Evolutionary conservation across 1,139 yeast species (phyloP), one percentile per base, ranked within the genome.

Genomic region (Diutina pseudorugosa): DNA sequence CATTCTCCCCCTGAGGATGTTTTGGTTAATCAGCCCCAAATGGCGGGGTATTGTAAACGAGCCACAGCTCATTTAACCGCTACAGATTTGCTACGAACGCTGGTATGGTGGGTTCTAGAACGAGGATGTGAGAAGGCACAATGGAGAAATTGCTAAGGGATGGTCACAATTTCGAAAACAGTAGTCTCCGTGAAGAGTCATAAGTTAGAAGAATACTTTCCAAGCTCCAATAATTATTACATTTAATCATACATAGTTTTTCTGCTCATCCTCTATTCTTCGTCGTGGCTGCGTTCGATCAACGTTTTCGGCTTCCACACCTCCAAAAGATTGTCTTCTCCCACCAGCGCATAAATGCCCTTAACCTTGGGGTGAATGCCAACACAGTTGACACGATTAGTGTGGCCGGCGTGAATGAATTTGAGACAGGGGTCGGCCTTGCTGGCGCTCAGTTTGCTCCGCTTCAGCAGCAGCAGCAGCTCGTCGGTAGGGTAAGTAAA

Each of bases 391-490:
- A 79, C 68, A 57, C 79, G 68, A 52, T 73, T 73, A 7, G 82
- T 76, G 63, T 79, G 83, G 18, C 84, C 84, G 16, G 82, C 83
- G 63, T 80, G 83, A 55, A 79, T 72, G 64, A 77, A 79, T 42
- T 61, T 68, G 57, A 82, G 70, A 59, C 84, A 76, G n/a, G 87
- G 87, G 61, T 82, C 88, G 30, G 70, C 70, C 52, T 66, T 70
- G 52, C 65, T 71, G 44, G 56, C 65, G 61, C 62, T 7, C n/a
- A 62, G 66, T 62, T 65, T 64, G 57, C 62, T 56, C 52, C 57
- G 62, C 5, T 65, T 54, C 43, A 54, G 68, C 67, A 44, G 55
- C 43, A 54, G 68, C 67, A 42, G 55, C 51, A 47, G 52, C 57
- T 52, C 62, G 49, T 57, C 65, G 3, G 60, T 59, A 2, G 76